Conservation (phyloP, 2,329 filamentous ascomycete species). For the Ceratocystis colombiana region DNA sequence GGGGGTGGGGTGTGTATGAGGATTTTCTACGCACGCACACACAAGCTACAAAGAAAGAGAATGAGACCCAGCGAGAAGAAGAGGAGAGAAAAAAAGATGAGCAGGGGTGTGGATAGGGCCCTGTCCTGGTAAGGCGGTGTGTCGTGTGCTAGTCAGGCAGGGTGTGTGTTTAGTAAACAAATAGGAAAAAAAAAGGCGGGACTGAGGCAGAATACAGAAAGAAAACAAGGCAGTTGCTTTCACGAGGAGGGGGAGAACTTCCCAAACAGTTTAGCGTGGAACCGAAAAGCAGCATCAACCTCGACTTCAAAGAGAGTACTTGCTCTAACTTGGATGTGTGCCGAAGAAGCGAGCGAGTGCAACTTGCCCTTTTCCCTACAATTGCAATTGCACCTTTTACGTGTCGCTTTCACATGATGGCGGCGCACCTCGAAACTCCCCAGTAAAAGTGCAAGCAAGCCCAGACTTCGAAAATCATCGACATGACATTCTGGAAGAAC, state of each 20-base stretch:
- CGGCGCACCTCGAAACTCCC: background rate
- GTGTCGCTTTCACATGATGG: background rate
- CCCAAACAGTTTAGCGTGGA: slow-evolving; percentile 16
- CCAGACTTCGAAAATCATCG: background rate
- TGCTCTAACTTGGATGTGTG: background rate
- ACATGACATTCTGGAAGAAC: slow-evolving; percentile 1
- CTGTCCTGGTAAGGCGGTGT: background rate
- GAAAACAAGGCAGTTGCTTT: slow-evolving; percentile 6
- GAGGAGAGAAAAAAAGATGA: background rate
- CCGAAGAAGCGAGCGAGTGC: background rate
- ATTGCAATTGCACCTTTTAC: background rate
- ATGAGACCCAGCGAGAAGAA: background rate
- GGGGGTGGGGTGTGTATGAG: slow-evolving; percentile 8
- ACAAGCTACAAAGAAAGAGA: background rate
- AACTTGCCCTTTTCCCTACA: background rate
- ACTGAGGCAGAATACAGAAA: background rate
- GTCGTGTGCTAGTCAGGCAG: background rate
- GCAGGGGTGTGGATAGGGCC: background rate
- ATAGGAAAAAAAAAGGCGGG: slow-evolving; percentile 1
- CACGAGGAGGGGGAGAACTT: slow-evolving; percentile 10
- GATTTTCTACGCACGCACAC: background rate
- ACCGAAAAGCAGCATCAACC: background rate
- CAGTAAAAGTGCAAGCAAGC: background rate
- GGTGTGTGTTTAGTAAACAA: background rate
- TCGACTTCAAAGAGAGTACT: slow-evolving; percentile 2